A percentile compares a stretch with the other conserved stretches of the same genome.
Evolutionary conservation across 116 monocot species (phyloP).

Genomic region (Dioscorea cayenensis): DNA sequence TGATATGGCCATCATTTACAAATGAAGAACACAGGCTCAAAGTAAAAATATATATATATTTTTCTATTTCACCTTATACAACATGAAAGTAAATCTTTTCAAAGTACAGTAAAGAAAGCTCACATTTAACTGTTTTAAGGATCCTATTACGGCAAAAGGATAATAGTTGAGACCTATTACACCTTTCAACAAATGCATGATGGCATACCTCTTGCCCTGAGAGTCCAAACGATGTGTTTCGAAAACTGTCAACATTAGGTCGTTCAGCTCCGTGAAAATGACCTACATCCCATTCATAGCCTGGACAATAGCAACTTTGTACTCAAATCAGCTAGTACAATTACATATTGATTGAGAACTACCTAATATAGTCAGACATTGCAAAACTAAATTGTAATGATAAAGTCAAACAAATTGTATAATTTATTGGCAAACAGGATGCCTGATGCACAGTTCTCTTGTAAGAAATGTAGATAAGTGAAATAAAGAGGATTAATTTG

Average conservation of each 20-base stretch:
- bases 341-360: background rate
- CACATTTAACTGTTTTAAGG: background rate
- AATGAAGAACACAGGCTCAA: background rate
- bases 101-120: background rate
- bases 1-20: too few relatives aligned
- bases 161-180: background rate
- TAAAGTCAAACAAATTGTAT: background rate
- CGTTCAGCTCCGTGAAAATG: conserved; percentile 91
- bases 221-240: conserved; percentile 84
- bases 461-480: too few relatives aligned
- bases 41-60: background rate
- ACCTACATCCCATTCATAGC: conserved; percentile 99
- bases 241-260: conserved; percentile 86
- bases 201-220: conserved; percentile 54
- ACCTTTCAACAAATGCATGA: conserved; percentile 1
- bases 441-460: too few relatives aligned
- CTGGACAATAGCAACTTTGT: conserved; percentile 24
- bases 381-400: background rate
- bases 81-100: background rate
- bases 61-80: background rate
- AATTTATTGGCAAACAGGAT: too few relatives aligned
- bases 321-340: background rate
- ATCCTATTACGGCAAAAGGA: background rate
- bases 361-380: too few relatives aligned
- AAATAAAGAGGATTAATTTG: too few relatives aligned